phyloP scores from a whole-genome alignment of 2,329 filamentous ascomycete species.

The Sarocladium oryzae region DNA sequence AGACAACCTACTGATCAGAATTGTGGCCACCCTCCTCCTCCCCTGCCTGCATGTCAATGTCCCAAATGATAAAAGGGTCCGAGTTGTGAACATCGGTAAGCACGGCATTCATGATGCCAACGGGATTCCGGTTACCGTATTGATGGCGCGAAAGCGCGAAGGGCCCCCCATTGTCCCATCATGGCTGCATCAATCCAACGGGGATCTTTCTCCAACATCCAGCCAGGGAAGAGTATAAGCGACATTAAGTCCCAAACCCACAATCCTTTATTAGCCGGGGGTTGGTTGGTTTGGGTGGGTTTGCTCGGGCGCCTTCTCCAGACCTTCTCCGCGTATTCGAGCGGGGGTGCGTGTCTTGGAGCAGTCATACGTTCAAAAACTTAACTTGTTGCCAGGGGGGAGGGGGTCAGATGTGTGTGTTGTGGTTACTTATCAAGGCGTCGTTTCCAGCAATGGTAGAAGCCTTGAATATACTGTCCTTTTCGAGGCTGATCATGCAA shows the following conservation, averaged over 20 bases:
- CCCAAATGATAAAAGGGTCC: neutral
- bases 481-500: no score
- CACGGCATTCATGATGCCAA: neutral
- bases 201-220: neutral
- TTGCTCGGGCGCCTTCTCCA: neutral
- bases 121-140: neutral
- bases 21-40: neutral
- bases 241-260: neutral
- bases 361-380: neutral
- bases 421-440: no score
- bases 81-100: neutral
- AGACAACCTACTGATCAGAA: neutral
- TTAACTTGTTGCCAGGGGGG: neutral
- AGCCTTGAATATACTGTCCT: no score
- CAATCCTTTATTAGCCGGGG: neutral
- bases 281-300: no score
- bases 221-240: neutral
- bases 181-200: neutral
- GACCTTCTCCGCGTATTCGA: neutral
- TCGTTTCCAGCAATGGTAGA: no score
- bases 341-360: neutral
- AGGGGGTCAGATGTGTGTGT: no score
- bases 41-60: neutral
- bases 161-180: neutral
- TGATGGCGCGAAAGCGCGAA: slow-evolving; percentile 1